Conservation (phyloP, 1,139 yeast genomes). For the Diutina rugosa region DNA sequence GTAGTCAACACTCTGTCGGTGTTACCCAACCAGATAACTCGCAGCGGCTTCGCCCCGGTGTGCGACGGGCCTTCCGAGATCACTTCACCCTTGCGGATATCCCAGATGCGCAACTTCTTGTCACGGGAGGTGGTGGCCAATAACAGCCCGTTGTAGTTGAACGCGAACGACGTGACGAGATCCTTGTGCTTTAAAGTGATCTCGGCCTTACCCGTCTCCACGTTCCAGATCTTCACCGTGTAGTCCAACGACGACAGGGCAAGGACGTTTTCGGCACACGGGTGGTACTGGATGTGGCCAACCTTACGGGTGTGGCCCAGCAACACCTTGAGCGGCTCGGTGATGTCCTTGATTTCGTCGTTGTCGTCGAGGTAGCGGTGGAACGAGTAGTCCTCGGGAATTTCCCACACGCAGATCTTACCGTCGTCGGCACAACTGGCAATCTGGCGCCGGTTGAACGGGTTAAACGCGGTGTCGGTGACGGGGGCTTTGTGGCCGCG, state of each 20-base stretch:
- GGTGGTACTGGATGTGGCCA: slow-evolving; percentile 87
- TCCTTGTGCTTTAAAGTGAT: slow-evolving; percentile 78
- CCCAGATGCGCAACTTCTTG: slow-evolving; percentile 85
- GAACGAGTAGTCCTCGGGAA: slow-evolving; percentile 71
- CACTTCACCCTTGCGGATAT: slow-evolving; percentile 59
- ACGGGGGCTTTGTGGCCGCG: slow-evolving; percentile 95
- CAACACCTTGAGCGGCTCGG: slow-evolving; percentile 52
- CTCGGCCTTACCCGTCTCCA: slow-evolving; percentile 59
- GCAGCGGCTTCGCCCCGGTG: slow-evolving; percentile 80
- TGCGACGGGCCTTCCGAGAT: slow-evolving; percentile 84
- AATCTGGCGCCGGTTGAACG: slow-evolving; percentile 63
- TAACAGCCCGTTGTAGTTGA: slow-evolving; percentile 78
- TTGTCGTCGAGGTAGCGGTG: slow-evolving; percentile 45
- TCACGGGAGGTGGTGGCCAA: slow-evolving; percentile 91
- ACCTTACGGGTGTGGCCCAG: slow-evolving; percentile 88
- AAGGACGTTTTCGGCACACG: slow-evolving; percentile 71
- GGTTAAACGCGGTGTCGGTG: slow-evolving; percentile 87
- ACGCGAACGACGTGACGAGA: slow-evolving; percentile 79
- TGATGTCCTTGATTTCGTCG: slow-evolving; percentile 54
- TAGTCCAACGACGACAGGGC: slow-evolving; percentile 89
- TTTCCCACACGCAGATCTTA: slow-evolving; percentile 73
- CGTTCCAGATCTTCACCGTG: slow-evolving; percentile 83
- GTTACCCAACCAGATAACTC: slow-evolving; percentile 85
- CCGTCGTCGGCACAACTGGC: slow-evolving; percentile 92
- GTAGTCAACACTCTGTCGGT: slow-evolving; percentile 80